These are phyloP conservation scores for bread wheat (Triticum aestivum) DNA, from an alignment of 176 grass and related monocot species.

Conservation along the genomic window DNA sequence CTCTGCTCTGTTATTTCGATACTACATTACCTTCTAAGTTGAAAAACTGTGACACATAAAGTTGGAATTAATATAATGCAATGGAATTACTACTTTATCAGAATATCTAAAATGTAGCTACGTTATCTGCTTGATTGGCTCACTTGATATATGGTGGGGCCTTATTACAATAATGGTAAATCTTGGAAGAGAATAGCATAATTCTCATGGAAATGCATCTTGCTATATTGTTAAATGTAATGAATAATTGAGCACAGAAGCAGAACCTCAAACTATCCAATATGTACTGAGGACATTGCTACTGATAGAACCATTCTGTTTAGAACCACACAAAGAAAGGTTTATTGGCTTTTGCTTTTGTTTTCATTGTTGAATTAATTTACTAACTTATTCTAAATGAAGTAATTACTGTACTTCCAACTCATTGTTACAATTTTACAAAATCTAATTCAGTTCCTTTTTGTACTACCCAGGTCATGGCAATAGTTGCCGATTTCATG, in stretches of 20 bases:
- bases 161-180: not conserved
- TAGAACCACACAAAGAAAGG: rapidly evolving
- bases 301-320: not conserved
- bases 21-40: not conserved
- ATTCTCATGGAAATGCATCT: not conserved
- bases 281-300: not conserved
- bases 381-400: not conserved
- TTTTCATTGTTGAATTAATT: not conserved
- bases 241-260: not conserved
- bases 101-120: not conserved
- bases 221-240: not conserved
- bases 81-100: not conserved
- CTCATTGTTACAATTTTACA: not conserved
- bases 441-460: slow-evolving; percentile 15
- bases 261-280: not conserved
- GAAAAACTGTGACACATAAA: not conserved
- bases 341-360: not conserved
- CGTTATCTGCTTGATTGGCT: not conserved
- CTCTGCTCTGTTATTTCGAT: not conserved
- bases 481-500: slow-evolving; percentile 91
- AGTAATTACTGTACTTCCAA: not conserved
- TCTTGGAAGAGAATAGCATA: not conserved
- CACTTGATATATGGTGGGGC: not conserved
- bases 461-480: slow-evolving; percentile 66
- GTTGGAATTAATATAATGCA: not conserved